Percentiles rank a stretch among this genome's conserved stretches.
Evolutionary conservation across 768 basidiomycete species (phyloP).

Genomic region (Hirschioporus abietinus): DNA sequence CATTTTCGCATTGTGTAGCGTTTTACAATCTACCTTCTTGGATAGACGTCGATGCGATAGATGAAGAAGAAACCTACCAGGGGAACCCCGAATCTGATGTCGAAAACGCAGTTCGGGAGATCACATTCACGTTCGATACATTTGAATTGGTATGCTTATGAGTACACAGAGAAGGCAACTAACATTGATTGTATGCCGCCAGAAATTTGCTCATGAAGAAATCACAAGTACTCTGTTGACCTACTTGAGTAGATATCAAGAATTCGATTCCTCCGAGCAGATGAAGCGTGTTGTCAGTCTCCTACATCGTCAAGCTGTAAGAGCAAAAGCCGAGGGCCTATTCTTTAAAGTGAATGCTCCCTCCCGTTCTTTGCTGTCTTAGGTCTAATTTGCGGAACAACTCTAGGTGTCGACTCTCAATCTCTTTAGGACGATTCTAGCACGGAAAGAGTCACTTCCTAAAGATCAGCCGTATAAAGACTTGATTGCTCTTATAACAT

Average conservation of each 20-base stretch:
- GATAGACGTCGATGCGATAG: conserved; percentile 54
- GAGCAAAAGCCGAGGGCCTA: conserved; percentile 86
- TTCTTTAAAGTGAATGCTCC: conserved; percentile 79
- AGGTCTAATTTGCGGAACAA: background rate
- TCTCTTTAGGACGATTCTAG: conserved; percentile 83
- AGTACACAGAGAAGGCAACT: background rate
- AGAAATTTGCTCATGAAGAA: conserved; percentile 90
- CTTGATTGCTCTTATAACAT: conserved; percentile 78
- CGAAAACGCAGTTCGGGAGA: conserved; percentile 71
- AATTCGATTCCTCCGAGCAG: conserved; percentile 71
- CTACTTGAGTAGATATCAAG: conserved; percentile 80
- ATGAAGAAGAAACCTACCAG: conserved; percentile 53
- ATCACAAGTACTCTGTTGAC: conserved; percentile 79
- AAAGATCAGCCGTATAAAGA: conserved; percentile 78
- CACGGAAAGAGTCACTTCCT: conserved; percentile 74
- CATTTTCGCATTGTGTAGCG: background rate
- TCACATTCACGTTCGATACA: conserved; percentile 85
- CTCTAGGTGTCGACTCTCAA: conserved; percentile 81
- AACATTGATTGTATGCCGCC: conserved; percentile 5
- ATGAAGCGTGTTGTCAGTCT: conserved; percentile 88
- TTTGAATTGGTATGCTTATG: conserved; percentile 70
- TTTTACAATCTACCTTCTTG: background rate
- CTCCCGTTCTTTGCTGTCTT: background rate
- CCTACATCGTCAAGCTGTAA: conserved; percentile 87
- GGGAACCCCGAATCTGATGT: conserved; percentile 41